Conservation (phyloP, 305 asterid species). For the Fraxinus sp. region DNA sequence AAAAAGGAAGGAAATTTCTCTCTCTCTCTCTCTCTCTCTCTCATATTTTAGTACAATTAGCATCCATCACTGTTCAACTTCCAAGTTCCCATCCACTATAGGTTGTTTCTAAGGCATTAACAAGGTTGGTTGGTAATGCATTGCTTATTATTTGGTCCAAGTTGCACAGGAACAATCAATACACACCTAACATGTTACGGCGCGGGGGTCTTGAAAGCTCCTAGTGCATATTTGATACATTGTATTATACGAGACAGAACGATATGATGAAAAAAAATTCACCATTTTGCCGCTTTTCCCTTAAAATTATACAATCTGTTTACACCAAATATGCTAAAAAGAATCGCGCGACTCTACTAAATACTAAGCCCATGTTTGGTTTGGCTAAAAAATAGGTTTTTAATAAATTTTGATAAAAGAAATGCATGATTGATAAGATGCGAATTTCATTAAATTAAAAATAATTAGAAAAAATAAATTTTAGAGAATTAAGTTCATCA, state of each 20-base stretch:
- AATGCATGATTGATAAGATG: too few species aligned
- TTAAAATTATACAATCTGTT: background rate
- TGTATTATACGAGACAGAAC: background rate
- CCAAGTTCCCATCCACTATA: background rate
- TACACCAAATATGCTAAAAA: too few species aligned
- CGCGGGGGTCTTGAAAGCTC: background rate
- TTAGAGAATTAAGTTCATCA: too few species aligned
- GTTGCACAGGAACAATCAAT: background rate
- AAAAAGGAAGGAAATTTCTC: background rate
- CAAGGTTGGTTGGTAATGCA: background rate
- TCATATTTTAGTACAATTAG: background rate
- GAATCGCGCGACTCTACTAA: background rate
- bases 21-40: background rate
- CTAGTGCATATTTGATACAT: background rate
- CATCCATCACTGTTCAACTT: background rate
- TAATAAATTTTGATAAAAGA: too few species aligned
- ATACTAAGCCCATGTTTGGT: too few species aligned
- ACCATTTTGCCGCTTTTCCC: too few species aligned
- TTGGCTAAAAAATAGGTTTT: too few species aligned
- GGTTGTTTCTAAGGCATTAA: background rate
- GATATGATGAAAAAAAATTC: too few species aligned
- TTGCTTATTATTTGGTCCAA: background rate
- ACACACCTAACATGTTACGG: background rate
- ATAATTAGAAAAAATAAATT: background rate
- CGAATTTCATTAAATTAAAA: too few species aligned